Conservation (phyloP, 1,284 basidiomycete species). For the Cystobasidium pallidum region DNA sequence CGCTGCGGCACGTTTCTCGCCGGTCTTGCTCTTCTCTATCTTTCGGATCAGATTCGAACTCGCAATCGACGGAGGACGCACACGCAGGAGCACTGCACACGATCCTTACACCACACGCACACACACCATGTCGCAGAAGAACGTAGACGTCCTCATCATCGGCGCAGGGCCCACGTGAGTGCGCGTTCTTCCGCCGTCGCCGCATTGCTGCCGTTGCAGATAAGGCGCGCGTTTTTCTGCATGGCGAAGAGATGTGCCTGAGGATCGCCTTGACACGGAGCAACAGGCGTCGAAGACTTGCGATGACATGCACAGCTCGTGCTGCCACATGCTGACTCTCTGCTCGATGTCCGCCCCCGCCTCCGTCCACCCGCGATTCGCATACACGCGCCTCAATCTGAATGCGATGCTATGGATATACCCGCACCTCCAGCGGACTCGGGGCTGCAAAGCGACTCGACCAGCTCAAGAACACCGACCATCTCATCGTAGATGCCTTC, state of each 20-base stretch:
- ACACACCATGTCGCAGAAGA: constrained; percentile 23
- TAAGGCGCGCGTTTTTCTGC: not conserved
- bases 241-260: not conserved
- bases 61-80: not conserved
- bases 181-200: not conserved
- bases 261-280: not conserved
- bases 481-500: constrained; percentile 59
- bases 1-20: constrained; percentile 9
- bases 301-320: not conserved
- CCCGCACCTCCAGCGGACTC: constrained; percentile 58
- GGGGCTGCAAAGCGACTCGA: constrained; percentile 62
- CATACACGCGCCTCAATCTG: constrained; percentile 45
- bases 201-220: no score
- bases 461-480: constrained; percentile 59
- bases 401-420: not conserved
- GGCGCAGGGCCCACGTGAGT: constrained; percentile 57
- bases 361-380: not conserved
- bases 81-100: not conserved
- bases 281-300: not conserved
- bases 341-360: not conserved
- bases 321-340: not conserved
- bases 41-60: no score
- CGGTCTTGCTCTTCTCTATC: not conserved
- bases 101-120: not conserved
- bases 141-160: constrained; percentile 57